Evolutionary conservation across 2,329 filamentous ascomycete genomes (phyloP).

Genomic region (Trichoderma citrinoviride): DNA sequence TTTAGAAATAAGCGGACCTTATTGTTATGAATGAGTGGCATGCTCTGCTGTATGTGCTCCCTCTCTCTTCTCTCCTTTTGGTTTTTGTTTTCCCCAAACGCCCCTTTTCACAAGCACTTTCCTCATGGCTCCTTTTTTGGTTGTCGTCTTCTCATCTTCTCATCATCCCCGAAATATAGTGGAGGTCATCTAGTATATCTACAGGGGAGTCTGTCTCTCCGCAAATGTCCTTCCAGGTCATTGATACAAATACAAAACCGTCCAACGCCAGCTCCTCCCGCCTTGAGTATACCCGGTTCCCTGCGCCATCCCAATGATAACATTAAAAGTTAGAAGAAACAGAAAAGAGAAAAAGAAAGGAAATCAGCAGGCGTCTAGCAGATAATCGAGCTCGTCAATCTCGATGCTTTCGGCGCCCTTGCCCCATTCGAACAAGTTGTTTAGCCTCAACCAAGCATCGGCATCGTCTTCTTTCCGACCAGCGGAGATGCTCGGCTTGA

Average conservation of each 20-base stretch:
- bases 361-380: conserved; percentile 70
- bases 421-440: conserved; percentile 53
- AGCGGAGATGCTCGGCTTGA: conserved; percentile 39
- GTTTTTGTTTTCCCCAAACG: background rate
- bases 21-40: conserved; percentile 22
- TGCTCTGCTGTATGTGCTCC: conserved; percentile 19
- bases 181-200: conserved; percentile 32
- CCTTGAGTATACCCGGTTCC: conserved; percentile 18
- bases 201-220: conserved; percentile 29
- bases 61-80: background rate
- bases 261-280: conserved; percentile 13
- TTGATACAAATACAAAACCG: conserved; percentile 22
- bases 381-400: conserved; percentile 85
- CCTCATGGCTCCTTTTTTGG: conserved; percentile 1
- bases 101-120: conserved; percentile 8
- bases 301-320: conserved; percentile 15
- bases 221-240: conserved; percentile 28
- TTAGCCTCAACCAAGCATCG: conserved; percentile 43
- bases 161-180: conserved; percentile 25
- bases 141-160: conserved; percentile 15
- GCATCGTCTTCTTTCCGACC: conserved; percentile 40
- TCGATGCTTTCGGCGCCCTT: conserved; percentile 84
- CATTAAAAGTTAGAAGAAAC: conserved; percentile 6
- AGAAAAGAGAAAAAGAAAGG: background rate
- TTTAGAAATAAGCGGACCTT: conserved; percentile 4